Base-by-base conservation (phyloP, 352 stramenopile genomes). In the Aphanomyces stellatus region DNA sequence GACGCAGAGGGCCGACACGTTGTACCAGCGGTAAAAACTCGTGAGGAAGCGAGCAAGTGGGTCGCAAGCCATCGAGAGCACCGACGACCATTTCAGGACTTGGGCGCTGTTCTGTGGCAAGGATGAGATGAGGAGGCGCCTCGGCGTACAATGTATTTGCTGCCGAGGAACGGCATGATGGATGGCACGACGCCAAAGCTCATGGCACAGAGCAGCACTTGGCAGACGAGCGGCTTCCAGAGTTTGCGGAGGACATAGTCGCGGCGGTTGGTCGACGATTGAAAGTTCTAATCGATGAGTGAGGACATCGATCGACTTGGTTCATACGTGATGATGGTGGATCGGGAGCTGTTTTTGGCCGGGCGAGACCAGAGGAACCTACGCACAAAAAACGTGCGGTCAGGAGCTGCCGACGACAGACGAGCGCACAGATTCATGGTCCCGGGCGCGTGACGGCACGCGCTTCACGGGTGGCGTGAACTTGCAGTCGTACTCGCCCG, bases 121-220 rank as follows among this genome's bases (percentile, higher is more conserved):
- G 27, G 4, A 24, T 40, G 27, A 17, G 5, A 48, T 7, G 25
- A n/a, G 2, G 24, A 40, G 15, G 22, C 15, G 34, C 22, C 28
- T 61, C 15, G 35, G 30, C 57, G 41, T 71, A 90, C 81, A 68
- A 79, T 72, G 49, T 82, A 90, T 37, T 87, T 87, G 55, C 78
- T 81, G 73, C 87, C 88, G 25, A 88, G 77, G 56, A 83, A 90
- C 0, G 81, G 76, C 80, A 88, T 85, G n/a, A 85, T 72, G 8
- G 80, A 88, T 7, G 81, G 80, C 11, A 90, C 67, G 37, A 84
- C 76, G 13, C 80, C 81, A 60, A 87, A 90, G 5, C 75, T 82
- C 53, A 90, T 84, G 2, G 78, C 78, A 0, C 80, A 79, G 30
- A 90, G 67, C 0, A 82, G 24, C 25, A 79, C 76, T 40, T 88